Base-by-base conservation (phyloP, 2,329 filamentous ascomycete genomes). In the Fusarium nematophilum region DNA sequence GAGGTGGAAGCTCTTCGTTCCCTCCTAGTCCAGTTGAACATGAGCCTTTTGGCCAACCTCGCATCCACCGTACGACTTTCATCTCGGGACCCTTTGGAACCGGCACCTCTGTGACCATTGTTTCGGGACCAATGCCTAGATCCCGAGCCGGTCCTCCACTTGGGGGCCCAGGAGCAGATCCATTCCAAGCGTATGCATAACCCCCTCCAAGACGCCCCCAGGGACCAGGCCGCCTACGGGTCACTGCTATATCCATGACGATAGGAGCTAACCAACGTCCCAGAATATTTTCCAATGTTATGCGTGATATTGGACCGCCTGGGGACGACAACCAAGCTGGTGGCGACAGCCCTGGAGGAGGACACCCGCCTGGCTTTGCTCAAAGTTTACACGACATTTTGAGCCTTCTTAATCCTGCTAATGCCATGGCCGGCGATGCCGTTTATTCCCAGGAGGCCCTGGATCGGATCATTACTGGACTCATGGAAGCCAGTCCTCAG, bases 381-480 rank as follows among this genome's bases (percentile, higher is more conserved):
- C 59, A 68, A 45, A 77, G 78, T 26, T 70, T 88, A 5, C 80
- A 81, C 27, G 80, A 83, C n/a, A 75, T 89, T 5, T 73, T 89
- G 14, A 77, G 72, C 73, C 29, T 89, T 18, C 73, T 88, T 30
- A 82, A 81, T 46, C 83, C 84, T 11, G 76, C 76, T n/a, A 78
- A 81, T 53, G 81, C 78, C 7, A 75, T 79, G 13, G 81, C 85
- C 54, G 91, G 93, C 15, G 94, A 98, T 73, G 91, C 89, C 7
- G 94, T 97, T 1, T 96, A 94, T 73, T 90, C 90, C 0, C 92
- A 98, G 75, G 93, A 97, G 76, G 93, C 91, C 3, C 80, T 98
- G 26, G 94, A 99, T 72, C 86, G 90, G 27, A 91, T 98, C 62
- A 90, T 99, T 51, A 90, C 91, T 0, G 86, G 90, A 65, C 81